These are phyloP conservation scores for Ophiostoma piceae DNA, from an alignment of 2,329 filamentous ascomycete genomes.

Conservation along the genomic window DNA sequence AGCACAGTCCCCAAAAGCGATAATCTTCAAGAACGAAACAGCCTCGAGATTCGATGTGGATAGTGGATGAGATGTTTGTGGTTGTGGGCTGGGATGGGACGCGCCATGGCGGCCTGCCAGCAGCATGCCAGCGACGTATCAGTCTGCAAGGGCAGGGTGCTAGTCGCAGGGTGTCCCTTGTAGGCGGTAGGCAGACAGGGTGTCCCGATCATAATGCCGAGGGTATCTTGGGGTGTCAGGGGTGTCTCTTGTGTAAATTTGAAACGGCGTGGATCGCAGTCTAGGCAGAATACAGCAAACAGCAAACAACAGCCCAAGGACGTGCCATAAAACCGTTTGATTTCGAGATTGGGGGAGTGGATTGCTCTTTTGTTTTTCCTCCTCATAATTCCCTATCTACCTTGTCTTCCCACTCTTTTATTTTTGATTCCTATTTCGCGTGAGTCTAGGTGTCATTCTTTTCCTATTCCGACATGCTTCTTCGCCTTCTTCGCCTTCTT, in stretches of 20 bases:
- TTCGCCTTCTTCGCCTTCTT: conserved; percentile 6
- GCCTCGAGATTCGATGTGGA: conserved; percentile 17
- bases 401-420: background rate
- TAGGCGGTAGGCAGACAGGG: conserved; percentile 7
- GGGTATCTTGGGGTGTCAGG: background rate
- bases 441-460: background rate
- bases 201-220: conserved; percentile 25
- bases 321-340: conserved; percentile 25
- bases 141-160: background rate
- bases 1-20: background rate
- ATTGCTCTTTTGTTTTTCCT: background rate
- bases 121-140: background rate
- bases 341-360: conserved; percentile 16
- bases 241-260: conserved; percentile 21
- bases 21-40: conserved; percentile 17
- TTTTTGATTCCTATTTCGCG: background rate
- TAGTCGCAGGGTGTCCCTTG: conserved; percentile 1
- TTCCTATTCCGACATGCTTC: background rate
- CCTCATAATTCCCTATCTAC: background rate
- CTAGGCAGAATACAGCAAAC: conserved; percentile 25
- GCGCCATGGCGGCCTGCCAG: background rate
- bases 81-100: conserved; percentile 12
- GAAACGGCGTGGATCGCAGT: conserved; percentile 25
- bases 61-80: background rate
- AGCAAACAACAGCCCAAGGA: conserved; percentile 11